A percentile compares a stretch with the other conserved stretches of the same genome.
Evolutionary conservation across 2,329 filamentous ascomycete species (phyloP).

Genomic region (Alternaria sp.): DNA sequence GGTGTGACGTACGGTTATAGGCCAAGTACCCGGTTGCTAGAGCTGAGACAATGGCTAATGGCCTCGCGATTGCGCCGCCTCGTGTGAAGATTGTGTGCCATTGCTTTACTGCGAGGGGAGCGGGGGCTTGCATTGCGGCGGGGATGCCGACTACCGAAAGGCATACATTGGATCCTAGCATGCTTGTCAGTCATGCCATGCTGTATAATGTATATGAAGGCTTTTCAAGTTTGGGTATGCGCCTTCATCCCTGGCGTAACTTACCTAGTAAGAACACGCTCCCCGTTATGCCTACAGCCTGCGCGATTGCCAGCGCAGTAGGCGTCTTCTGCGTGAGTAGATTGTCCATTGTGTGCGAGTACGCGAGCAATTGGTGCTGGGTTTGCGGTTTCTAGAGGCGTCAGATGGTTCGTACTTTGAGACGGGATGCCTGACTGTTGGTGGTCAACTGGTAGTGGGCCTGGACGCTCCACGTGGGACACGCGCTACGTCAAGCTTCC

Average conservation of each 20-base stretch:
- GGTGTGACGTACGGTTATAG: constrained; percentile 46
- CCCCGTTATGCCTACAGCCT: constrained; percentile 62
- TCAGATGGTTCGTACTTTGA: background rate
- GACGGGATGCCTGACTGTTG: background rate
- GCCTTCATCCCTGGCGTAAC: background rate
- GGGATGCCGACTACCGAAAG: constrained; percentile 60
- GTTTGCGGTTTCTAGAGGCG: too few species aligned
- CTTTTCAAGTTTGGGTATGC: background rate
- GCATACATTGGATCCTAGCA: constrained; percentile 11
- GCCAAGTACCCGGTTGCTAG: constrained; percentile 59
- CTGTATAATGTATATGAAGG: background rate
- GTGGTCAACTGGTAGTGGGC: background rate
- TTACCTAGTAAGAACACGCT: constrained; percentile 58
- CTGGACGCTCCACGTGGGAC: background rate
- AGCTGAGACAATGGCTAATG: constrained; percentile 53
- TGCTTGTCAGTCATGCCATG: background rate
- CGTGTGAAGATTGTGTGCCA: constrained; percentile 58
- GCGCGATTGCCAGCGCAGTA: constrained; percentile 56
- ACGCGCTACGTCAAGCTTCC: constrained; percentile 11
- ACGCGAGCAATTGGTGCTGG: background rate
- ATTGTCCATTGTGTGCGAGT: constrained; percentile 28
- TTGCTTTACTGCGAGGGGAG: constrained; percentile 64
- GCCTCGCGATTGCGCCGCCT: constrained; percentile 53
- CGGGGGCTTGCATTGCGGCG: constrained; percentile 64
- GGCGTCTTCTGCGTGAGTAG: constrained; percentile 37